These are phyloP conservation scores for Geranium rotundifolium DNA, from an alignment of 345 rosid genomes.

Conservation along the genomic window DNA sequence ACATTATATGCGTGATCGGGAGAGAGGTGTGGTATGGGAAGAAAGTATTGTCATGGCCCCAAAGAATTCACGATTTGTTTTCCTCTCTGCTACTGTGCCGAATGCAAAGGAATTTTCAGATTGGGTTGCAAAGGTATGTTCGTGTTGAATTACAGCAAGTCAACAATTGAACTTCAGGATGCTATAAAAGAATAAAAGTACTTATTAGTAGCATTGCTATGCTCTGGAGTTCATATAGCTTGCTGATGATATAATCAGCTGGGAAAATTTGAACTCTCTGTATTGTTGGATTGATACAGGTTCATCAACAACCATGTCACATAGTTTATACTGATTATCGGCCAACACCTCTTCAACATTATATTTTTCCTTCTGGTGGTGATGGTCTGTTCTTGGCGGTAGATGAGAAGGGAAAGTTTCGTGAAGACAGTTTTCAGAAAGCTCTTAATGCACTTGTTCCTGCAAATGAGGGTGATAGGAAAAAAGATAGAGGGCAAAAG, in stretches of 20 bases:
- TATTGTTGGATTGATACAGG: constrained; percentile 33
- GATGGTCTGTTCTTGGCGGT: constrained; percentile 87
- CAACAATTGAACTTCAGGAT: background rate
- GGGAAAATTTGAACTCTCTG: background rate
- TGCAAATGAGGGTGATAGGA: constrained; percentile 54
- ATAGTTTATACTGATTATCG: constrained; percentile 98
- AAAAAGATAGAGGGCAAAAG: constrained; percentile 64
- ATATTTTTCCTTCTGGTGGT: constrained; percentile 88
- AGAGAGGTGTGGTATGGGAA: constrained; percentile 99
- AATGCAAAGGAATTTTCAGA: constrained; percentile 99
- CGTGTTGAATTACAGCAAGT: constrained; percentile 1
- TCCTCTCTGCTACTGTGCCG: constrained; percentile 96
- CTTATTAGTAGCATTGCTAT: background rate
- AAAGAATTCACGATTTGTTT: constrained; percentile 78
- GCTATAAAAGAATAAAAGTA: too few relatives aligned
- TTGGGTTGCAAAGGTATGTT: constrained; percentile 92
- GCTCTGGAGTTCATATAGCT: background rate
- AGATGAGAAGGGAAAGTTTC: constrained; percentile 85
- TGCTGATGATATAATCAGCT: background rate
- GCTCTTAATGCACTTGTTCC: constrained; percentile 85
- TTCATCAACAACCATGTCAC: constrained; percentile 92
- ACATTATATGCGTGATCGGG: constrained; percentile 98
- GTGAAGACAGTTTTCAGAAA: constrained; percentile 91
- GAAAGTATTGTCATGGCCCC: constrained; percentile 99
- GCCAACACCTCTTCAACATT: constrained; percentile 97